Conservation (phyloP, 140 eudicot genomes). For the Ambrosia hybrid region DNA sequence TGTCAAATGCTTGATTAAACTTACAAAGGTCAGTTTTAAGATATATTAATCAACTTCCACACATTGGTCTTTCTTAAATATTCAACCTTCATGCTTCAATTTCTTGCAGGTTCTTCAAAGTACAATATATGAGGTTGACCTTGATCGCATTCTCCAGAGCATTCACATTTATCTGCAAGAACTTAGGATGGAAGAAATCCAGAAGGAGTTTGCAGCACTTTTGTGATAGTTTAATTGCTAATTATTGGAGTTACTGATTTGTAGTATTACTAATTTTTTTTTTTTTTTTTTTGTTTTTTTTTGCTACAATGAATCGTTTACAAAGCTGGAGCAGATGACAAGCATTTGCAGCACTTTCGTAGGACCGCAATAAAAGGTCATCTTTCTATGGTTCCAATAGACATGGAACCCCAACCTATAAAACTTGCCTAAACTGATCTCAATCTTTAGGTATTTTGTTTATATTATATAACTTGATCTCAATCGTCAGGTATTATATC, state of each 20-base stretch:
- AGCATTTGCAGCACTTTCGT: constrained; percentile 92
- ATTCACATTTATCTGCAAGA: constrained; percentile 97
- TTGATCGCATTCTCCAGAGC: constrained; percentile 93
- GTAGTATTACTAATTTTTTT: too few relatives aligned
- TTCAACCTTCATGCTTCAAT: too few relatives aligned
- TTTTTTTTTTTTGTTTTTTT: too few relatives aligned
- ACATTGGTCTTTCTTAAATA: neutral
- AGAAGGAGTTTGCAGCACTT: constrained; percentile 62
- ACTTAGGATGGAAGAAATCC: constrained; percentile 96
- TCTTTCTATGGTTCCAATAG: constrained; percentile 99
- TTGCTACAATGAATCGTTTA: too few relatives aligned
- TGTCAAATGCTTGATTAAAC: constrained; percentile 93
- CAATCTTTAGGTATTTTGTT: constrained; percentile 78
- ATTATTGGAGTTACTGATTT: too few relatives aligned
- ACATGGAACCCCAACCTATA: constrained; percentile 95
- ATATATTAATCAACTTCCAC: neutral
- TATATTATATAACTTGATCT: neutral
- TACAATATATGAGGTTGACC: constrained; percentile 88
- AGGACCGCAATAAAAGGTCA: constrained; percentile 98
- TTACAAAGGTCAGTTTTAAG: constrained; percentile 24
- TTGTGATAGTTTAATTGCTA: neutral
- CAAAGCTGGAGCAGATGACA: constrained; percentile 99
- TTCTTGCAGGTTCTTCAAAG: constrained; percentile 82
- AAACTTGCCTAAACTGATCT: constrained; percentile 97
- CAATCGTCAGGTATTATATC: too few relatives aligned